Percentiles rank a stretch among this genome's conserved stretches.
phyloP scores from a whole-genome alignment of 805 yeast species.

The Zygosaccharomyces gambellarensis region DNA sequence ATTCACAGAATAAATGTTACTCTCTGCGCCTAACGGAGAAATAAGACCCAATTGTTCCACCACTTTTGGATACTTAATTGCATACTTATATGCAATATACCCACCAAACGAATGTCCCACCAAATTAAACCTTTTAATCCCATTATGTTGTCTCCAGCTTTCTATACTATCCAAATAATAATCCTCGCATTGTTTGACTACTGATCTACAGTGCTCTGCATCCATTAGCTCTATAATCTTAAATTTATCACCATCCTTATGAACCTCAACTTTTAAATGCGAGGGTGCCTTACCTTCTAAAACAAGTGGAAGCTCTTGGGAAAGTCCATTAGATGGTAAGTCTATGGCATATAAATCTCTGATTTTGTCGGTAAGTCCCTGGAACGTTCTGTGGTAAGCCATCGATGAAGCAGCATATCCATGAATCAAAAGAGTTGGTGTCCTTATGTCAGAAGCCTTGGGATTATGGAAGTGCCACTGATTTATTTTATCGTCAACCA shows the following conservation, averaged over 20 bases:
- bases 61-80: constrained; percentile 51
- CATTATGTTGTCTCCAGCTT: constrained; percentile 51
- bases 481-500: constrained; percentile 26
- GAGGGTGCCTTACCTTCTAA: constrained; percentile 6
- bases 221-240: constrained; percentile 19
- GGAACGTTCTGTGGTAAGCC: constrained; percentile 68
- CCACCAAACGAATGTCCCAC: constrained; percentile 82
- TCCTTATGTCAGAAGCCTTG: constrained; percentile 17
- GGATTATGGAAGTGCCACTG: constrained; percentile 34
- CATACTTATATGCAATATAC: constrained; percentile 60
- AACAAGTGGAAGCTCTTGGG: constrained; percentile 43
- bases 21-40: constrained; percentile 77
- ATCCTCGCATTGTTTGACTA: constrained; percentile 42
- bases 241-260: constrained; percentile 25
- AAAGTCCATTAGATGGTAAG: constrained; percentile 65
- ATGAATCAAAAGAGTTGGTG: constrained; percentile 60
- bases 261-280: constrained; percentile 31
- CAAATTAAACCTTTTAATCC: constrained; percentile 51
- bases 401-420: constrained; percentile 94
- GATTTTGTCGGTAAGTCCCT: constrained; percentile 41
- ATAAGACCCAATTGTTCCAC: constrained; percentile 54
- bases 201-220: constrained; percentile 14
- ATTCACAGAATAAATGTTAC: constrained; percentile 56
- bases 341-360: constrained; percentile 67
- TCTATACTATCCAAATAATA: constrained; percentile 59